Evolutionary conservation across 2,329 filamentous ascomycete genomes (phyloP).

Genomic region (Amauroascus verrucosus): DNA sequence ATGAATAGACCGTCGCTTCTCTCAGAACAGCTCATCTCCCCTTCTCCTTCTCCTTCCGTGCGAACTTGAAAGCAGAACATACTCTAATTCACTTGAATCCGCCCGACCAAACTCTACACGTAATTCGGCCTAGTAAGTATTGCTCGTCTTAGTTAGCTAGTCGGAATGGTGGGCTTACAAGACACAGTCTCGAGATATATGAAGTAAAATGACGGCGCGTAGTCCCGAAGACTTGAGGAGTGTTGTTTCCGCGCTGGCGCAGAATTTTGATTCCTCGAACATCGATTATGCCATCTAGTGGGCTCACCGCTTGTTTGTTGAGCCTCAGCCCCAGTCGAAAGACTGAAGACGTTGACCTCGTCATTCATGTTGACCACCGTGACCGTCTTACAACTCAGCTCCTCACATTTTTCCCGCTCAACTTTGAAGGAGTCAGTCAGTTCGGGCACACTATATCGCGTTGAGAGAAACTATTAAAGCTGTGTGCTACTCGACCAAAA

Average conservation of each 20-base stretch:
- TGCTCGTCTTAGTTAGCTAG: too few relatives aligned
- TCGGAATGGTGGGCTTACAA: too few relatives aligned
- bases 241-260: conserved; percentile 10
- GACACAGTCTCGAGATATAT: too few relatives aligned
- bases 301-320: conserved; percentile 9
- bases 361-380: conserved; percentile 15
- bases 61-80: too few relatives aligned
- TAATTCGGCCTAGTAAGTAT: too few relatives aligned
- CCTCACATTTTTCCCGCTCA: conserved; percentile 5
- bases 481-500: too few relatives aligned
- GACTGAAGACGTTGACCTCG: conserved; percentile 14
- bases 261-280: conserved; percentile 10
- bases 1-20: neutral
- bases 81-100: too few relatives aligned
- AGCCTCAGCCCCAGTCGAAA: neutral
- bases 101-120: too few relatives aligned
- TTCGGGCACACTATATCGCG: too few relatives aligned
- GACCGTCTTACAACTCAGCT: conserved; percentile 11
- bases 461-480: too few relatives aligned
- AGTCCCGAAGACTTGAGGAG: neutral
- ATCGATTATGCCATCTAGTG: conserved; percentile 16
- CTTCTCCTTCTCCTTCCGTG: too few relatives aligned
- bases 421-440: neutral
- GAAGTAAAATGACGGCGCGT: too few relatives aligned
- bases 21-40: neutral